Evolutionary conservation across 1,139 yeast genomes (phyloP).

Genomic region (Candida pseudocylindracea): DNA sequence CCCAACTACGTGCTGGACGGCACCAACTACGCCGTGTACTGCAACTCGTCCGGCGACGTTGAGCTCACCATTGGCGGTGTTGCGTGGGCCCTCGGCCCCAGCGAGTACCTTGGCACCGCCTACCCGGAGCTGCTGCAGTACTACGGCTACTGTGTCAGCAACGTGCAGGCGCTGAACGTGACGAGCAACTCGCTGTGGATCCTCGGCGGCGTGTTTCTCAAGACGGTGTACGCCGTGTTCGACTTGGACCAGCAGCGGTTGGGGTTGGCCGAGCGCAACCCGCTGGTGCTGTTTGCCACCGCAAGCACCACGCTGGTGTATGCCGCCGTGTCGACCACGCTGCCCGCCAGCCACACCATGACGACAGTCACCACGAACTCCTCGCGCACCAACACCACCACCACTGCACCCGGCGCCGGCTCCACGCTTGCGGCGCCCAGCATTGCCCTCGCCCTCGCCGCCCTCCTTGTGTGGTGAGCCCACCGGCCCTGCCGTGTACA

Average conservation of each 20-base stretch:
- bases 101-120: slow-evolving; percentile 13
- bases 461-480: too few species aligned
- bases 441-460: too few species aligned
- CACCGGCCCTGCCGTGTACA: too few species aligned
- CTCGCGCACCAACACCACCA: too few species aligned
- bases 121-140: slow-evolving; percentile 14
- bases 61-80: slow-evolving; percentile 16
- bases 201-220: slow-evolving; percentile 39
- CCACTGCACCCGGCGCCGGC: too few species aligned
- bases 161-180: slow-evolving; percentile 28
- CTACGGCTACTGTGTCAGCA: slow-evolving; percentile 37
- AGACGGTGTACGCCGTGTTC: slow-evolving; percentile 33
- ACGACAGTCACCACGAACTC: too few species aligned
- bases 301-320: too few species aligned
- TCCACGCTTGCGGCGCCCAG: too few species aligned
- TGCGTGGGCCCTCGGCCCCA: too few species aligned
- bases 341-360: too few species aligned
- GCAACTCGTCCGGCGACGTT: slow-evolving; percentile 16
- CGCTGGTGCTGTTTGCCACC: too few species aligned
- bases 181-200: slow-evolving; percentile 12
- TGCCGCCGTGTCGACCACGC: too few species aligned
- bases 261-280: slow-evolving; percentile 14
- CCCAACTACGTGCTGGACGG: slow-evolving; percentile 28
- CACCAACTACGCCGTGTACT: slow-evolving; percentile 34
- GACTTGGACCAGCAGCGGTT: slow-evolving; percentile 25